These are phyloP conservation scores for Blumeria hordei DNA, from an alignment of 2,329 filamentous ascomycete species.

Conservation along the genomic window DNA sequence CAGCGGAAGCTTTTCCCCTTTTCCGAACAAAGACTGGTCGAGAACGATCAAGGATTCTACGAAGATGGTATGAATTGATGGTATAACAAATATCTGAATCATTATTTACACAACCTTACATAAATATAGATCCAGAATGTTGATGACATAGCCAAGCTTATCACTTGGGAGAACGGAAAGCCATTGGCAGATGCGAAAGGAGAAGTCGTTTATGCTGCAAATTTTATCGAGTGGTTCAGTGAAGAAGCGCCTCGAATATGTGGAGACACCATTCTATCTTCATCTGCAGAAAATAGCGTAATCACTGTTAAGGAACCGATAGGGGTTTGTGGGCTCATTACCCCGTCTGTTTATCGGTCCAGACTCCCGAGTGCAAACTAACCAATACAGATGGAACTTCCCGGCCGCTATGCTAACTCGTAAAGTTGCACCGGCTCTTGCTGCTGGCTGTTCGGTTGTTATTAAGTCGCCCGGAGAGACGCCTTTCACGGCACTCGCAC, in stretches of 20 bases:
- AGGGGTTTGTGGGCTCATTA: slow-evolving; percentile 62
- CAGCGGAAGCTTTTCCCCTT: slow-evolving; percentile 44
- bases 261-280: slow-evolving; percentile 51
- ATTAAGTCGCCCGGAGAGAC: slow-evolving; percentile 83
- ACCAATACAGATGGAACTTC: slow-evolving; percentile 47
- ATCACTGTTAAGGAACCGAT: slow-evolving; percentile 64
- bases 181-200: slow-evolving; percentile 50
- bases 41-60: slow-evolving; percentile 47
- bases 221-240: slow-evolving; percentile 61
- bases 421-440: slow-evolving; percentile 51
- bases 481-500: slow-evolving; percentile 67
- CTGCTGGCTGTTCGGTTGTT: slow-evolving; percentile 88
- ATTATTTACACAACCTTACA: slow-evolving; percentile 2
- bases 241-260: slow-evolving; percentile 54
- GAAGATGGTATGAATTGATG: slow-evolving; percentile 65
- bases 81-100: slow-evolving; percentile 13
- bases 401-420: slow-evolving; percentile 53
- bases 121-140: slow-evolving; percentile 29
- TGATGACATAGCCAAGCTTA: slow-evolving; percentile 59
- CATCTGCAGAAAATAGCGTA: slow-evolving; percentile 46
- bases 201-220: slow-evolving; percentile 48
- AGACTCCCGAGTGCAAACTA: not conserved
- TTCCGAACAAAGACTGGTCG: slow-evolving; percentile 52
- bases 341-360: slow-evolving; percentile 24
- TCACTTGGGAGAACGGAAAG: slow-evolving; percentile 83